Evolutionary conservation across 2,329 filamentous ascomycete genomes (phyloP).

Genomic region (Apiospora rasikravindrae): DNA sequence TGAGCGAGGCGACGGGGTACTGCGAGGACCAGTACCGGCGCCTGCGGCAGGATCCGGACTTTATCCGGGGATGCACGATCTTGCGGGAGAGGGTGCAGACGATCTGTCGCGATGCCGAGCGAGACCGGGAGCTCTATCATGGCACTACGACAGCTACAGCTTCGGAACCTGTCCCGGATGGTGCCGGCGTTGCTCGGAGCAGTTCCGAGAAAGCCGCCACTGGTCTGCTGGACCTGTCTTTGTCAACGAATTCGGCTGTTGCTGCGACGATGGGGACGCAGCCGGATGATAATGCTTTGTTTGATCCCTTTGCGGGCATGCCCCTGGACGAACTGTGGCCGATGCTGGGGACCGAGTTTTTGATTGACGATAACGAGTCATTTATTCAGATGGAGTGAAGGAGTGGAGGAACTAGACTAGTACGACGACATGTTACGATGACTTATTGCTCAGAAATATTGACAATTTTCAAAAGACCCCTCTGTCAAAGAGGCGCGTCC

Average conservation of each 20-base stretch:
- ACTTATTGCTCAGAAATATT: no score
- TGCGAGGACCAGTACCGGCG: slow-evolving; percentile 27
- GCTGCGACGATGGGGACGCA: background rate
- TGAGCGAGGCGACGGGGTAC: slow-evolving; percentile 27
- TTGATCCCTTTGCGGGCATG: slow-evolving; percentile 20
- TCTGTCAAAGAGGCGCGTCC: no score
- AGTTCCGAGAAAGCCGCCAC: background rate
- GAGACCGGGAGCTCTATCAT: background rate
- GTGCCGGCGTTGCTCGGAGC: fast-evolving
- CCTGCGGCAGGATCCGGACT: background rate
- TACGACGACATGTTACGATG: background rate
- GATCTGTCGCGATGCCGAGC: background rate
- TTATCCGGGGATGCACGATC: background rate
- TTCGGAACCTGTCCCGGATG: background rate
- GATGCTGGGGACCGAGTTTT: slow-evolving; percentile 21
- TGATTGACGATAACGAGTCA: slow-evolving; percentile 18
- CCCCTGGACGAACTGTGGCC: slow-evolving; percentile 21
- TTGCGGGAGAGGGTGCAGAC: background rate
- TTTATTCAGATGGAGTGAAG: background rate
- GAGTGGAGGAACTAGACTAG: fast-evolving
- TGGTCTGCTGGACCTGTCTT: background rate
- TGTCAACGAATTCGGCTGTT: background rate
- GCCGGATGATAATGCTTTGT: background rate
- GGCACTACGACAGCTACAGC: background rate
- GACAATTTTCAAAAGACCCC: background rate